A percentile compares a stretch with the other conserved stretches of the same genome.
Conservation (phyloP, 2,329 filamentous ascomycete species). For the Cladorrhinum sp. region DNA sequence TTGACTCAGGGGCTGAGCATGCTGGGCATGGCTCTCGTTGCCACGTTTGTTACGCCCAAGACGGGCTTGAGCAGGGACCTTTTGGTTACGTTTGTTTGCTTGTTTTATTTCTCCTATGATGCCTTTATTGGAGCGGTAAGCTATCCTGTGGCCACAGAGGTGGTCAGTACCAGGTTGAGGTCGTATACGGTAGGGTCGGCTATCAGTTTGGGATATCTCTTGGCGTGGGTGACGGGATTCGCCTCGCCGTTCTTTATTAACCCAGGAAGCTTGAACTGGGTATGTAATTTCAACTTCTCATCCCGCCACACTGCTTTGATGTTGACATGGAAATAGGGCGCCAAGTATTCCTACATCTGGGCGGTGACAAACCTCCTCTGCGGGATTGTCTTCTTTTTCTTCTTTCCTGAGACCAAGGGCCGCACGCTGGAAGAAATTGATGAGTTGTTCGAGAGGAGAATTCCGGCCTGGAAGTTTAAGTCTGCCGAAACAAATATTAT, state of each 20-base stretch:
- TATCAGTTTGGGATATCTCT: constrained; percentile 46
- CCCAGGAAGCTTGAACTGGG: constrained; percentile 39
- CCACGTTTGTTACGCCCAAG: constrained; percentile 20
- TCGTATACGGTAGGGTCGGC: constrained; percentile 49
- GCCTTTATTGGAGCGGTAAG: constrained; percentile 40
- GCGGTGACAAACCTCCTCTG: constrained; percentile 32
- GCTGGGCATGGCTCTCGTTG: constrained; percentile 42
- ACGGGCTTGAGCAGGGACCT: background rate
- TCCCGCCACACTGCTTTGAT: background rate
- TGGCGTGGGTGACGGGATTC: constrained; percentile 46
- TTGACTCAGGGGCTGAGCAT: constrained; percentile 43
- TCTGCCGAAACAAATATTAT: constrained; percentile 28
- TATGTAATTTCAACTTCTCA: constrained; percentile 10
- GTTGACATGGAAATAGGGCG: constrained; percentile 30
- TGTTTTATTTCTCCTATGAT: constrained; percentile 38
- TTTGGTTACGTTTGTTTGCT: constrained; percentile 29
- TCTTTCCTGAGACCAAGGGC: constrained; percentile 32
- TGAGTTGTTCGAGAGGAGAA: constrained; percentile 31
- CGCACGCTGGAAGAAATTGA: constrained; percentile 34
- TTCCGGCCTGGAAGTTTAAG: constrained; percentile 32
- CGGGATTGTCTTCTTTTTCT: constrained; percentile 33
- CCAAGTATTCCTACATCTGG: constrained; percentile 46
- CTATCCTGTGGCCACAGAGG: constrained; percentile 42
- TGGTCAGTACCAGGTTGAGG: constrained; percentile 43
- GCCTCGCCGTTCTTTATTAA: constrained; percentile 49